Evolutionary conservation across 1,284 basidiomycete species (phyloP).

Genomic region (Trametes polyzona): DNA sequence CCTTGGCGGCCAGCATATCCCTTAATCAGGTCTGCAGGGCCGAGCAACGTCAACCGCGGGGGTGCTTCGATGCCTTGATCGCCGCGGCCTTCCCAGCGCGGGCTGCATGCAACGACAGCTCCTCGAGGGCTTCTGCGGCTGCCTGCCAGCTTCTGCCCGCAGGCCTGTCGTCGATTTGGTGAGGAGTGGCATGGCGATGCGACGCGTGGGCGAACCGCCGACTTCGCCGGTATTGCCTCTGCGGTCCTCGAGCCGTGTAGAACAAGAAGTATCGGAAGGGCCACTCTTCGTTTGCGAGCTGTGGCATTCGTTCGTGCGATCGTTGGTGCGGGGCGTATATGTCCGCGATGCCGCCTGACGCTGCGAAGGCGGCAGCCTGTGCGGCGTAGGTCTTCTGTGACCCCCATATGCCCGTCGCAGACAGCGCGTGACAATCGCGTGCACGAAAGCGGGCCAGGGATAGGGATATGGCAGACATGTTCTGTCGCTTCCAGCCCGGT

Average conservation of each 20-base stretch:
- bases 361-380: too few species aligned
- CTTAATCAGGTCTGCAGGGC: background rate
- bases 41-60: background rate
- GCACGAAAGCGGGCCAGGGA: background rate
- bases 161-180: background rate
- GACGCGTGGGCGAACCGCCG: background rate
- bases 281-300: background rate
- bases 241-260: too few species aligned
- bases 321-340: too few species aligned
- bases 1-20: background rate
- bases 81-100: conserved; percentile 1
- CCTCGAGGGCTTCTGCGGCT: background rate
- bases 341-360: too few species aligned
- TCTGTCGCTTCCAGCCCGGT: too few species aligned
- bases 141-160: background rate
- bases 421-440: background rate
- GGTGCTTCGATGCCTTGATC: background rate
- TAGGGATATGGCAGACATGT: background rate
- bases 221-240: background rate
- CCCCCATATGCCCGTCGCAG: background rate
- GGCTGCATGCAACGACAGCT: background rate
- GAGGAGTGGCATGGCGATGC: background rate
- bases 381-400: background rate
- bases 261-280: too few species aligned
- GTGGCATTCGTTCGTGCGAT: too few species aligned